Evolutionary conservation across 1,284 basidiomycete genomes (phyloP).

Genomic region (Caloboletus inedulis): DNA sequence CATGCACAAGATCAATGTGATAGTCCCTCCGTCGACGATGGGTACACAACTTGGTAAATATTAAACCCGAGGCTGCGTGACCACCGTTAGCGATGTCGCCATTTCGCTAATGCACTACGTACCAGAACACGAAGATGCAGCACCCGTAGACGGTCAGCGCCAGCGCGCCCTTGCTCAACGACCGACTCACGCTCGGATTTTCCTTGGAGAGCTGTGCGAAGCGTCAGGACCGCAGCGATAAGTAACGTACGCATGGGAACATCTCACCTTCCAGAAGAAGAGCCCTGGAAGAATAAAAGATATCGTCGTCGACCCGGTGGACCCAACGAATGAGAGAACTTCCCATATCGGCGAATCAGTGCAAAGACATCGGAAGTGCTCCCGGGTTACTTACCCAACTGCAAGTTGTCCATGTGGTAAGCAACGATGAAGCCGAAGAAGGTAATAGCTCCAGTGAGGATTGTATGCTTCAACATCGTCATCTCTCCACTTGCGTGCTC

Average conservation of each 20-base stretch:
- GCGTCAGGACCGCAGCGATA: conserved; percentile 3
- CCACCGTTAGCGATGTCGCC: conserved; percentile 5
- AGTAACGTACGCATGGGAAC: conserved; percentile 10
- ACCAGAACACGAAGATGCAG: conserved; percentile 88
- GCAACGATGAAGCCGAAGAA: conserved; percentile 73
- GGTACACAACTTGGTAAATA: conserved; percentile 58
- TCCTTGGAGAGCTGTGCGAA: conserved; percentile 64
- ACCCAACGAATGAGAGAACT: conserved; percentile 96
- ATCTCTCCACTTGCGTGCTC: conserved; percentile 63
- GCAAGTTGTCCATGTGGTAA: conserved; percentile 79
- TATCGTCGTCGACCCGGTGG: conserved; percentile 95
- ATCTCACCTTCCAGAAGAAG: conserved; percentile 74
- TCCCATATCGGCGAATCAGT: conserved; percentile 16
- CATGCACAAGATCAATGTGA: conserved; percentile 11
- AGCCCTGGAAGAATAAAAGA: conserved; percentile 95
- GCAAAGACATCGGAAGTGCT: conserved; percentile 8
- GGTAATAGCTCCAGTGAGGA: conserved; percentile 75
- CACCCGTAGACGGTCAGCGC: conserved; percentile 73
- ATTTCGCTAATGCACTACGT: conserved; percentile 32
- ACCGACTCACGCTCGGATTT: conserved; percentile 56
- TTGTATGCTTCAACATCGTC: conserved; percentile 67
- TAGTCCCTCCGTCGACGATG: conserved; percentile 15
- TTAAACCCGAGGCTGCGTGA: conserved; percentile 67
- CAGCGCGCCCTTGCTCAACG: conserved; percentile 61
- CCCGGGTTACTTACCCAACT: conserved; percentile 60